Base-by-base conservation (phyloP, 176 grass and related monocot genomes). In the Musa troglodytarum region DNA sequence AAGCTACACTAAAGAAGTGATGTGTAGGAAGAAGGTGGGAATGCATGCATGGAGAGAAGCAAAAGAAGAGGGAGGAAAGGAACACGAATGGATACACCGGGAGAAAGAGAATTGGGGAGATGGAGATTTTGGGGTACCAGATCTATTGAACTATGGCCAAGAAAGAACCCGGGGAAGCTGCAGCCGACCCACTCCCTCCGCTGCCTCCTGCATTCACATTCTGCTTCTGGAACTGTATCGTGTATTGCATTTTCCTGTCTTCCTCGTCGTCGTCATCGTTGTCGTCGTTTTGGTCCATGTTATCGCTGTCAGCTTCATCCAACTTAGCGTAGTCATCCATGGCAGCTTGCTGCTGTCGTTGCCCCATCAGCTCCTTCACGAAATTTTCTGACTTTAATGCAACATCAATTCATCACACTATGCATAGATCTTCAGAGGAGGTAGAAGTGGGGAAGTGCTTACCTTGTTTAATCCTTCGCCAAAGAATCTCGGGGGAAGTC, bases 141-240 rank as follows among this genome's bases (percentile, higher is more conserved):
- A 23, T 82, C 85, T 88, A 92, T 82, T 92, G 73, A 76, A 96
- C 92, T 87, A 96, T 92, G 83, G 72, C 92, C 83, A 96, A 78
- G 89, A 92, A 96, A 54, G 92, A 88, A 76, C 86, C 88, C 21
- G 34, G 85, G 72, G 52, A 76, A 13, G 56, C 63, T 3, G 85
- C 69, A 68, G 78, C 92, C 8, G 80, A 75, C 69, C 82, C 57
- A 73, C 77, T 85, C 52, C 69, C 65, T 26, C 26, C 15, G 0
- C 74, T 29, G 81, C 69, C 50, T 1, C 68, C 14, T 53, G 49
- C 55, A n/a, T 29, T 29, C 24, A 53, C 78, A 50, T 63, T 28
- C 1, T 68, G 78, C 25, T 77, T 84, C 68, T 84, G 74, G 25
- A 84, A 69, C 50, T 77, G 53, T 50, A 71, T 58, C 56, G 49